Evolutionary conservation across 495 filamentous ascomycete species (phyloP), one percentile per base, ranked within the genome.

Genomic region (Parathielavia appendiculata): DNA sequence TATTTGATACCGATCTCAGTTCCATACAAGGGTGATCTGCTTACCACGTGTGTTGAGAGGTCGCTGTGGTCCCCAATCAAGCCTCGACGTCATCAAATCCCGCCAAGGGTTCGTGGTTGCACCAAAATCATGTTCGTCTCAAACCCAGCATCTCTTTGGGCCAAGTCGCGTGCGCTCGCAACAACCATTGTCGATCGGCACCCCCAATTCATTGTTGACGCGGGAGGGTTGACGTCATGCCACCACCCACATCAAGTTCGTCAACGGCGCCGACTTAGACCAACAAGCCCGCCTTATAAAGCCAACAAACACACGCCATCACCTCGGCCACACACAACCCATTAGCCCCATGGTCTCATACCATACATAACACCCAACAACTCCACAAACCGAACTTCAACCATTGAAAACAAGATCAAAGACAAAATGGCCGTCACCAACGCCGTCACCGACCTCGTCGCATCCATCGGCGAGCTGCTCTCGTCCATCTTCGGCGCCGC

Each of bases 391-490:
- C 19, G 1, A 26, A 19, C 45, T 5, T 39, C 16, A 10, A 34
- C 26, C 26, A 30, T 30, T 30, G 26, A 6, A 41, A 41, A 41
- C 20, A 45, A 60, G 39, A 20, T n/a, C n/a, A 11, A 56, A 49
- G n/a, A 19, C 7, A 46, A 71, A 59, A 71, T 71, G 69, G 64
- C 69, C 38, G 41, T 73, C 63, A 63, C 67, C 3, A 57, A 47
- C 36, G 71, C 69, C 9, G 32, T 73, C 22, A 51, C 63, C 10
- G 67, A 71, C 65, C 62, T 73, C 46, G 36, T 69, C 66, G 51
- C 56, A 48, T 71, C 69, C 23, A 14, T 71, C 64, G 61, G 51
- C 60, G 71, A 73, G 62, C 64, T 73, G 10, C 47, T 71, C 47
- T 54, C 64, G 4, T 69, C 71, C 35, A 36, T 71, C 58, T 2